Evolutionary conservation across 1,284 basidiomycete species (phyloP).

Genomic region (Tilletia setariae): DNA sequence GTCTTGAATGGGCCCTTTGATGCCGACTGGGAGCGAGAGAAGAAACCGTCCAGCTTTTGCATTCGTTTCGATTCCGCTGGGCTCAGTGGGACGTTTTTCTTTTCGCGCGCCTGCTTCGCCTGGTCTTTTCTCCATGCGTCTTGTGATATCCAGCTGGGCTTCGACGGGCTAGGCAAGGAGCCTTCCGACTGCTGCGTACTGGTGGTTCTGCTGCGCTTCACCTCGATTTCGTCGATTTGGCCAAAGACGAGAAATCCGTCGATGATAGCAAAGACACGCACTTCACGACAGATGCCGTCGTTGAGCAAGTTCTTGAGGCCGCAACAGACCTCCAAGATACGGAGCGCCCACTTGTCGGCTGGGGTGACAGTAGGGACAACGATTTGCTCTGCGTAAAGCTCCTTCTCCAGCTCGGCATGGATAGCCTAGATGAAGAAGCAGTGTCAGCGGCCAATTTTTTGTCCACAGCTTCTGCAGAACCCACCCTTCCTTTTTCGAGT

Average conservation of each 20-base stretch:
- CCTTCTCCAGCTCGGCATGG: slow-evolving; percentile 74
- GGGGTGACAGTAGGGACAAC: slow-evolving; percentile 59
- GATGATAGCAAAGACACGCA: slow-evolving; percentile 45
- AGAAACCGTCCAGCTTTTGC: slow-evolving; percentile 17
- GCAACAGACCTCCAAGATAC: slow-evolving; percentile 57
- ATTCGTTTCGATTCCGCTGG: slow-evolving; percentile 4
- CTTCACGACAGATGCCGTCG: slow-evolving; percentile 29
- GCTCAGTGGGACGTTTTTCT: neutral
- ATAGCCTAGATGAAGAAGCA: slow-evolving; percentile 57
- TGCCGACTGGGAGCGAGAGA: neutral
- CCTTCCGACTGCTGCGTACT: no score
- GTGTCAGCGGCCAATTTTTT: neutral
- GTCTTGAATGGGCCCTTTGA: slow-evolving; percentile 7
- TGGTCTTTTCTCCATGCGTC: slow-evolving; percentile 6
- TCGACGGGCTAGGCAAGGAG: neutral
- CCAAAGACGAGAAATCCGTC: slow-evolving; percentile 41
- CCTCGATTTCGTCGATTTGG: slow-evolving; percentile 44
- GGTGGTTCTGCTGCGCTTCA: neutral
- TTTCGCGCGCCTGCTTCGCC: neutral
- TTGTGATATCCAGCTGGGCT: slow-evolving; percentile 2
- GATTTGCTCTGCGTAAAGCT: slow-evolving; percentile 66
- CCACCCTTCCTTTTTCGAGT: slow-evolving; percentile 21
- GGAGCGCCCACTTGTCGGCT: slow-evolving; percentile 72
- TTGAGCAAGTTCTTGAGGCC: slow-evolving; percentile 22
- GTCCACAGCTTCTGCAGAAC: neutral